Evolutionary conservation across 2,329 filamentous ascomycete genomes (phyloP).

Genomic region (Diaporthe sp.): DNA sequence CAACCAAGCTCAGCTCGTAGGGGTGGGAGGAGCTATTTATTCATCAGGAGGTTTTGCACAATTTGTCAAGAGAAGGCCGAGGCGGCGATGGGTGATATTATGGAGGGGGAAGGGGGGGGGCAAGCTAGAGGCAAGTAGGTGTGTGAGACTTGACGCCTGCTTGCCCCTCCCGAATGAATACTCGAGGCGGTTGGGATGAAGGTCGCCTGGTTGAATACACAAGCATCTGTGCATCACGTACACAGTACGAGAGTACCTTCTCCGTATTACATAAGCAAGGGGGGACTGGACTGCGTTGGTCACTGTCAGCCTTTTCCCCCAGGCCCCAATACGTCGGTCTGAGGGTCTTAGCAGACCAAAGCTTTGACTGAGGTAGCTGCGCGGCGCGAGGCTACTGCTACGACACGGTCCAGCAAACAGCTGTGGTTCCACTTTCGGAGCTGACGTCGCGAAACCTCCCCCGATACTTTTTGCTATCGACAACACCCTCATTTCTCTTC

Average conservation of each 20-base stretch:
- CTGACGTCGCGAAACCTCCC: slow-evolving; percentile 30
- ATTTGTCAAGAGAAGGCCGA: not conserved
- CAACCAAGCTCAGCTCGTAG: not conserved
- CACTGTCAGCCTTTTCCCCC: slow-evolving; percentile 1
- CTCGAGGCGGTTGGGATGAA: not conserved
- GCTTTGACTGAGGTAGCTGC: slow-evolving; percentile 3
- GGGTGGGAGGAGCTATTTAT: slow-evolving; percentile 6
- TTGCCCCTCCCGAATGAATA: not conserved
- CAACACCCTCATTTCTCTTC: not conserved
- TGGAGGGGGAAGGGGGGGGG: not conserved
- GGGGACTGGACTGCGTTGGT: no score
- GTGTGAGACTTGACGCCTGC: not conserved
- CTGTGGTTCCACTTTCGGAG: slow-evolving; percentile 30
- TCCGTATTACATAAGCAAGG: slow-evolving; percentile 18
- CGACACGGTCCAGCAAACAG: slow-evolving; percentile 32
- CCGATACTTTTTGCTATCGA: not conserved
- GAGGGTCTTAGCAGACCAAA: not conserved
- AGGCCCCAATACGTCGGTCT: not conserved
- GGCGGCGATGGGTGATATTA: not conserved
- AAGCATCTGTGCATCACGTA: no score
- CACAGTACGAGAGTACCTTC: not conserved
- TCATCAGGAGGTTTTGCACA: not conserved
- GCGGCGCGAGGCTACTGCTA: slow-evolving; percentile 31
- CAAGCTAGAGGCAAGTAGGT: not conserved
- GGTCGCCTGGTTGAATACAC: no score